Evolutionary conservation across 371 early-diverging fungal genomes (phyloP), one percentile per base, ranked within the genome.

Genomic region (Mucor irregularis): DNA sequence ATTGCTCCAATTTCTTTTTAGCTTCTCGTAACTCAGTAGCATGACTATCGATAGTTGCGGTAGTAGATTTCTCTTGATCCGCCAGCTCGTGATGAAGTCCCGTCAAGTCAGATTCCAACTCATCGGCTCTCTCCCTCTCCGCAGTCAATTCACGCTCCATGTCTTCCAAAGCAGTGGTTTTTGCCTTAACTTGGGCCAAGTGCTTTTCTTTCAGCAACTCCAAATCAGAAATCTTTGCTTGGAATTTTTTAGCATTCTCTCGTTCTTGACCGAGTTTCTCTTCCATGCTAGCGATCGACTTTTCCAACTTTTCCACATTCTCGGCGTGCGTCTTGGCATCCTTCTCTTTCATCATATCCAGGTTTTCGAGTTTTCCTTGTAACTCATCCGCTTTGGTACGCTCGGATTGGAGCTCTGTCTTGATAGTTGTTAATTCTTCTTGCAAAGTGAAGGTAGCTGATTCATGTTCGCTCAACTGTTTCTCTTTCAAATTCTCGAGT

Each of bases 401-500:
- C 30, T 45, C 56, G 4, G 38, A 37, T 22, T 56, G n/a, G 6
- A 54, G 33, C 14, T 56, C 38, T 4, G 16, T 13, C 14, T 47
- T 37, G 22, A 48, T 14, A 7, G 31, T 22, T 16, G 34, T 10
- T 16, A 56, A 22, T 9, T 52, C 48, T 10, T 56, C 13, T 30
- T 56, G 48, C 35, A 56, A 25, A 16, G 21, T 22, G 0, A 30
- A 21, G 7, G 39, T 40, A 3, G 29, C 17, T 11, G 11, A 19
- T 30, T 42, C 14, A 31, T 52, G 53, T 16, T 52, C 22, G 13
- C 40, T 25, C 17, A 42, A 19, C 21, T 52, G 30, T 13, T 42
- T 22, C 13, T 45, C 16, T 25, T 53, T 53, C 30, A 53, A 34
- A 31, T 25, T 21, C 19, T 56, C 37, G 9, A 56, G 24, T 21